Evolutionary conservation across 148 eudicot species (phyloP), one percentile per base, ranked within the genome.

Genomic region (Fallopia convolvulus): DNA sequence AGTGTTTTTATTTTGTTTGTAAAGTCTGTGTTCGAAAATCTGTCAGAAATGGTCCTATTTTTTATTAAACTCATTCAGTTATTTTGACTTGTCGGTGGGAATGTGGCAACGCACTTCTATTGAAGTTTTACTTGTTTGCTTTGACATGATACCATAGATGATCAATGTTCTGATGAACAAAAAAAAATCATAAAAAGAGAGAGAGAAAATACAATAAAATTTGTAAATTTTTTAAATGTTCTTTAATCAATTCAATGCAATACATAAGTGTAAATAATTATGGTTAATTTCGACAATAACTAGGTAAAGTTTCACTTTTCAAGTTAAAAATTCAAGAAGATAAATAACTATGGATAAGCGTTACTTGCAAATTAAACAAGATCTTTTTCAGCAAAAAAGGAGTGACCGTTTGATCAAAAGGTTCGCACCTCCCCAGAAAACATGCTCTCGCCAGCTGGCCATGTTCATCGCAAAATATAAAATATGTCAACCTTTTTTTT

Each of bases 361-460:
- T 18, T 63, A 4, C 5, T 2, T 30, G 15, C 72, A 68, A 68
- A 68, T 68, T 6, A 66, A 33, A 33, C 8, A 33, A 11, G 72
- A 68, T 2, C 9, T 33, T 36, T 15, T 33, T 68, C 10, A 33
- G 66, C 15, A 60, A 12, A 66, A 11, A 66, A 66, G 32, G 36
- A 36, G 3, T 33, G 41, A 4, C 40, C 6, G 46, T 68, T 9
- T 33, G 21, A 68, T 68, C 21, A 14, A 9, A 26, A 32, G 72
- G 42, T 39, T 68, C 44, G 41, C 68, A 21, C 33, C 26, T 79
- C 8, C 12, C 0, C 70, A 11, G 6, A 0, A 5, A 79, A 33
- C 72, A 68, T 33, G 46, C 72, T 18, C 72, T 15, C 44, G 72
- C 72, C 72, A 68, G 72, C 72, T 68, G 72, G 44, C 72, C 72